phyloP scores from a whole-genome alignment of 1,284 basidiomycete species.

The Pisolithus thermaeus region DNA sequence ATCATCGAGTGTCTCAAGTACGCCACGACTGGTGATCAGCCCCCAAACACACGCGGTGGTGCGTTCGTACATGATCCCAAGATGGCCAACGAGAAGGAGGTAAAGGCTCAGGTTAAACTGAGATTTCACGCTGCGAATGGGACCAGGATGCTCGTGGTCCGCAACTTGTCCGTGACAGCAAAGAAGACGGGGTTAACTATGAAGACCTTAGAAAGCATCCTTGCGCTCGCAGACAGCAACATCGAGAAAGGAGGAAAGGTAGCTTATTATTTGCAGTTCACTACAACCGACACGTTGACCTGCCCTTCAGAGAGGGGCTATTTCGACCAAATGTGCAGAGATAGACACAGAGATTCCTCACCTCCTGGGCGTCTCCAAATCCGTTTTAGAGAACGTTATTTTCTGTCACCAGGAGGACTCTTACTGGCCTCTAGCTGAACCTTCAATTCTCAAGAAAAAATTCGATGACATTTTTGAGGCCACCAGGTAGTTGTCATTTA shows the following conservation, averaged over 20 bases:
- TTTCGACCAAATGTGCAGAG: conserved; percentile 95
- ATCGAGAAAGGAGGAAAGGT: conserved; percentile 74
- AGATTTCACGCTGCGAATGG: conserved; percentile 89
- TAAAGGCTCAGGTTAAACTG: conserved; percentile 96
- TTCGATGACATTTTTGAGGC: conserved; percentile 99
- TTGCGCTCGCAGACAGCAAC: conserved; percentile 69
- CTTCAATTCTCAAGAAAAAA: conserved; percentile 91
- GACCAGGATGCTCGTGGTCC: conserved; percentile 85
- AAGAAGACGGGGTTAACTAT: conserved; percentile 92
- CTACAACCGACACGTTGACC: neutral
- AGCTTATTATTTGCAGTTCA: conserved; percentile 14
- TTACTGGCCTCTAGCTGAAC: conserved; percentile 96
- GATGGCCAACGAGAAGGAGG: conserved; percentile 98
- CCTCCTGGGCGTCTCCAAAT: conserved; percentile 92
- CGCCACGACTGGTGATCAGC: conserved; percentile 96
- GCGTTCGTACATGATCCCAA: conserved; percentile 98
- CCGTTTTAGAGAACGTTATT: conserved; percentile 97
- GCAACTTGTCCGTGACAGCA: conserved; percentile 89
- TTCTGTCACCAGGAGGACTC: conserved; percentile 99
- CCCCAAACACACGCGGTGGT: conserved; percentile 95
- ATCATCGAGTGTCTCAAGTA: conserved; percentile 99
- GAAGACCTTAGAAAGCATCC: conserved; percentile 95
- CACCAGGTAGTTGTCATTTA: conserved; percentile 56
- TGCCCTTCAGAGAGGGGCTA: conserved; percentile 63
- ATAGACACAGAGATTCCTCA: conserved; percentile 93